Conservation (phyloP, 169 alveolate species). For the Eimeria necatrix region DNA sequence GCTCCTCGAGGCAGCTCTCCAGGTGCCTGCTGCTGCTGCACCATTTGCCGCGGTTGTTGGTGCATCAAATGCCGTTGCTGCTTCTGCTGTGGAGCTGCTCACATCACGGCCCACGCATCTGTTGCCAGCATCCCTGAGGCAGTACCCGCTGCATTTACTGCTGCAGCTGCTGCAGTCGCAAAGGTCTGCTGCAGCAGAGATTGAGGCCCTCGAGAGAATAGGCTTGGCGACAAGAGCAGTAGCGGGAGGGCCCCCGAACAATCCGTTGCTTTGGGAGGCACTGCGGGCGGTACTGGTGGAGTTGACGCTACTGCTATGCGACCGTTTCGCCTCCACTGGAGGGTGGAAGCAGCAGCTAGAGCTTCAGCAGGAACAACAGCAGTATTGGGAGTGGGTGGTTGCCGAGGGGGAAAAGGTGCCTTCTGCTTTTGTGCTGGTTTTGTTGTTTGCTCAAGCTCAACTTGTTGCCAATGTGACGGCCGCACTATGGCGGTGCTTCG, state of each 20-base stretch:
- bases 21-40: conserved; percentile 26
- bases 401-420: conserved; percentile 74
- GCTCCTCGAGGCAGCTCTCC: conserved; percentile 21
- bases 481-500: conserved; percentile 63
- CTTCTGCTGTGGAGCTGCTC: conserved; percentile 49
- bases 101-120: conserved; percentile 57
- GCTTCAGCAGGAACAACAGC: conserved; percentile 1
- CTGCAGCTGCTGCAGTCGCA: conserved; percentile 79
- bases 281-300: conserved; percentile 68
- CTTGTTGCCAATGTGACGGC: conserved; percentile 68
- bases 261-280: conserved; percentile 74
- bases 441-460: conserved; percentile 44
- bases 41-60: conserved; percentile 37
- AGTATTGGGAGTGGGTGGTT: conserved; percentile 13
- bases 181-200: conserved; percentile 72
- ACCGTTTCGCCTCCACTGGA: conserved; percentile 64
- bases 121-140: conserved; percentile 69
- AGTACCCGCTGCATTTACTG: conserved; percentile 74
- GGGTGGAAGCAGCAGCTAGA: conserved; percentile 34
- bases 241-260: conserved; percentile 71
- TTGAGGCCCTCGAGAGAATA: conserved; percentile 64
- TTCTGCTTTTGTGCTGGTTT: conserved; percentile 40
- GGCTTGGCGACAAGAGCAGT: conserved; percentile 77
- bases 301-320: conserved; percentile 74
- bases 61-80: conserved; percentile 45